Base-by-base conservation (phyloP, 202 grass and related monocot species). In the Hordeum pubiflorum region DNA sequence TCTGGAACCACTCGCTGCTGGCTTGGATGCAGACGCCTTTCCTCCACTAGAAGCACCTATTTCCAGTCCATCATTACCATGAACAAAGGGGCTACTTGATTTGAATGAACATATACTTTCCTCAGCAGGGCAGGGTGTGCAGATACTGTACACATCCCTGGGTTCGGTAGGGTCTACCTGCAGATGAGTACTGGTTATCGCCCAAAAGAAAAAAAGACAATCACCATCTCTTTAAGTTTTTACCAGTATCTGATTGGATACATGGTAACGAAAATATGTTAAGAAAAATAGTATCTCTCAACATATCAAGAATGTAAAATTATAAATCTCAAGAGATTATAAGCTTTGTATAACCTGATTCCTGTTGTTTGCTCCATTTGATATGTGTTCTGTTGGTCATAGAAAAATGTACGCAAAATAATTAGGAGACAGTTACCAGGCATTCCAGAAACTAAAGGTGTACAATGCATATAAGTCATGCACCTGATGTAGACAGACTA, bases 101-200 rank as follows among this genome's bases (percentile, higher is more conserved):
- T 86, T 92, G 74, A 89, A 93, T 79, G 92, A 94, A 66, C 95
- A 98, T 80, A 83, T 93, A 82, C 95, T 94, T 89, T 98, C 95
- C 89, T 98, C 95, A 46, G 86, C 68, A 58, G 81, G 80, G 65
- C 69, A 85, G 63, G 88, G 86, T 67, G 79, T 88, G 79, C 41
- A 84, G 43, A 63, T 81, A 91, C 78, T 82, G 72, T 81, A 76
- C 72, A 82, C 69, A 75, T 83, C 92, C 76, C 50, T 87, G 54
- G 77, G 75, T 56, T 86, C 76, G 75, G 57, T 84, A 67, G 72
- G 32, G 29, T 76, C 71, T 58, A 63, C 77, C 87, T 92, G 77
- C 79, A 81, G 69, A 76, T 79, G 20, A 74, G 54, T 39, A 86
- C 0, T 26, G 38, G 14, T 17, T 77, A 69, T 77, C 70, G 86